Evolutionary conservation across 257 asterid genomes (phyloP), one percentile per base, ranked within the genome.

Genomic region (Osmanthus fragrans): DNA sequence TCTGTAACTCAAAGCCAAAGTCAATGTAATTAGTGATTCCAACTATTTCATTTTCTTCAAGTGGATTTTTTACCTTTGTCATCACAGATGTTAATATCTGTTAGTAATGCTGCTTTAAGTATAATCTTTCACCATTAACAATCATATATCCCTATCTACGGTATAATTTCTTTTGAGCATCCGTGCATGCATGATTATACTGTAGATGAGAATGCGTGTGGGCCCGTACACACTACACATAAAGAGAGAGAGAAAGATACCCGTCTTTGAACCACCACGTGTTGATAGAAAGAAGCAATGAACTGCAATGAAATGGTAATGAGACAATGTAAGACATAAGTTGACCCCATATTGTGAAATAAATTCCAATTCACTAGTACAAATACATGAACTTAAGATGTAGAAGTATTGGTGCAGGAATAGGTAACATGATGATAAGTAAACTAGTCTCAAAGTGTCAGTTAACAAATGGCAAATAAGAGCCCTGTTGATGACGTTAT

Each of bases 201-300:
- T n/a, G 65, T 21, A n/a, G 65, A 19, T 56, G 56, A 21, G 64
- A 70, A 32, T 37, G 74, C 10, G 18, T n/a, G 32, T 19, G 51
- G 40, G 5, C 37, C 23, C 10, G 16, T 5, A 71, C 58, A 30
- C 32, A 34, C 70, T 1, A 15, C 16, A 13, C 11, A 12, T 0
- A 21, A 71, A 40, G 78, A 79, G 71, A 77, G 72, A 63, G 78
- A 79, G 84, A 78, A 77, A 65, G 79, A 70, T 82, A 94, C 98
- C 92, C 97, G 91, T 87, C 98, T 82, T 82, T 94, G 98, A 82
- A 94, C 98, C 80, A 92, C 97, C 89, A 90, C 95, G 51, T 94
- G 98, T 78, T 94, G 98, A 85, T 92, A 94, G 90, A 94, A 92
- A 74, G 98, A 90, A 82, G 98, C 96, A 86, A 89, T 90, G 81